Base-by-base conservation (phyloP, 805 yeast genomes). In the Spathaspora boniae region DNA sequence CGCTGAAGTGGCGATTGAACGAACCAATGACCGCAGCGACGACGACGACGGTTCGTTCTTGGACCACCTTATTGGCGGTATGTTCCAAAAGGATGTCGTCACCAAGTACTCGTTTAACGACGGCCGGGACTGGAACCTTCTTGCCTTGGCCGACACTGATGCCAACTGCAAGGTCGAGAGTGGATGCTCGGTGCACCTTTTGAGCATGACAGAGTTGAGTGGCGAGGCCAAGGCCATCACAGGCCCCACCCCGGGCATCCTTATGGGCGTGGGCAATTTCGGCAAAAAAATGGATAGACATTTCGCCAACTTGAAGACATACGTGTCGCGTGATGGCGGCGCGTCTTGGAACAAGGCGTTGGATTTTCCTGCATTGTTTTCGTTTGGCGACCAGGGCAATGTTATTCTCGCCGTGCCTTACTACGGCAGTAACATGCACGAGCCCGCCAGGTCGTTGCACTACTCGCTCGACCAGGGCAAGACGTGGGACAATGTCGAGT, bases 311-410 rank as follows among this genome's bases (percentile, higher is more conserved):
- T 31, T 55, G 43, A 47, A 47, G 24, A 77, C 93, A 1, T 87
- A 66, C 52, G 52, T 85, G 6, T 82, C 95, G 0, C 62, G 82
- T 38, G 87, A 86, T 60, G 88, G 86, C 17, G 95, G 96, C 18
- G 50, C 67, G n/a, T 62, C 82, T 0, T 86, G 95, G 95, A 56
- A 59, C 18, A 53, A 63, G 37, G 73, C 78, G 1, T 47, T 77
- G 9, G 74, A 76, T 17, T 71, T 67, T 28, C 74, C 85, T 2
- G 65, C 75, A 25, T 41, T 67, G 3, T 76, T 74, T 42, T 69
- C 78, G 1, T 79, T 78, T 60, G 95, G 91, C 31, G 94, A 86
- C 56, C 76, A 74, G 40, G 96, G 95, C 22, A 83, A 86, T 48
- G 56, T 86, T 8, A 71, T 85, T 12, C 55, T 82, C 2, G 82